Evolutionary conservation across 768 basidiomycete species (phyloP), one percentile per base, ranked within the genome.

Genomic region (Cystoderma amianthinum): DNA sequence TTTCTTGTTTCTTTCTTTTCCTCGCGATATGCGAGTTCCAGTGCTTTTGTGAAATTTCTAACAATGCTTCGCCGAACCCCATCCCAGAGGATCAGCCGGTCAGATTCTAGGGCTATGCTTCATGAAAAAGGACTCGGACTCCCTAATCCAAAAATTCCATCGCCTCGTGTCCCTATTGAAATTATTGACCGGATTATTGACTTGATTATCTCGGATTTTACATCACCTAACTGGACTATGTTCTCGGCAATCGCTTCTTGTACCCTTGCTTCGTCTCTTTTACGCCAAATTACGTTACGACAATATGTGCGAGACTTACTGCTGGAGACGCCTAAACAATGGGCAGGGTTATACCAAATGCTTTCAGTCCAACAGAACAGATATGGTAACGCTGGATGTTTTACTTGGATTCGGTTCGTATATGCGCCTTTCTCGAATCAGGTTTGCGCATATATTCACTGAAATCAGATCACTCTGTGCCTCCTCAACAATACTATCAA

Each of bases 321-420:
- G 7, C 51, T 72, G 36, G 48, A 39, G 9, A 51, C 41, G 28
- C 47, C 41, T 4, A 37, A 35, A 21, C 47, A 58, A 22, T 61
- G 61, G 59, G 38, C 41, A 34, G 41, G 40, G 3, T 39, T 60
- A 23, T 56, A 46, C 39, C 43, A 28, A 13, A 32, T 61, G 16
- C 49, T 66, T 5, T 44, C 45, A 49, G 55, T 35, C 40, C 15
- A 59, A 46, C 43, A 57, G 46, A 41, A 47, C 32, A 43, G 33
- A 23, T 43, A 37, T 44, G 41, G 46, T 34, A 43, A 49, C 33
- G 44, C 43, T 22, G 48, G 54, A 12, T 67, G 65, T 4, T 67
- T 69, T 46, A 44, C 48, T 23, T 76, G 74, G 67, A 64, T 75
- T 35, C 72, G 59, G 76, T 78, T 45, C 45, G 70, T 63, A 32